A percentile compares a stretch with the other conserved stretches of the same genome.
These are phyloP conservation scores for Suillus sp. DNA, from an alignment of 768 basidiomycete species.

Conservation along the genomic window DNA sequence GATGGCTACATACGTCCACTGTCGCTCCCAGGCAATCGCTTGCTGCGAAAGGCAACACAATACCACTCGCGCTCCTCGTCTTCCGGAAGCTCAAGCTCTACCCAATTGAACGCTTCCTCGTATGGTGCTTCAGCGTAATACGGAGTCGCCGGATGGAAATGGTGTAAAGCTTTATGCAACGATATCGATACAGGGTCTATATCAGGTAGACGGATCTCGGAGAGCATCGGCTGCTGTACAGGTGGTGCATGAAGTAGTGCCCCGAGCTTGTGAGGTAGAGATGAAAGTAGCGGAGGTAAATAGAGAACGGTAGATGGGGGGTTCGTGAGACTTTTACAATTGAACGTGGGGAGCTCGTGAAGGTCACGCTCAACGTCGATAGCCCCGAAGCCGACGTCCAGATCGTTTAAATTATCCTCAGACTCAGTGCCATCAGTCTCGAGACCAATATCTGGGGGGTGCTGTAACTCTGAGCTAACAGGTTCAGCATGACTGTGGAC, in stretches of 20 bases:
- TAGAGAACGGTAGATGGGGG: conserved; percentile 63
- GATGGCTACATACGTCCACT: conserved; percentile 51
- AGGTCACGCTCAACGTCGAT: conserved; percentile 42
- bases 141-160: conserved; percentile 60
- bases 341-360: conserved; percentile 58
- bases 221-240: conserved; percentile 51
- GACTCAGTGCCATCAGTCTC: conserved; percentile 2
- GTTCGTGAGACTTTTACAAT: conserved; percentile 36
- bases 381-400: neutral
- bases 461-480: neutral
- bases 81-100: conserved; percentile 61
- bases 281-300: conserved; percentile 83
- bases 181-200: conserved; percentile 86
- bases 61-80: conserved; percentile 89
- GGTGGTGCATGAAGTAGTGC: conserved; percentile 22
- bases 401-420: too few relatives aligned
- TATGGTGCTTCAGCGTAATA: conserved; percentile 71
- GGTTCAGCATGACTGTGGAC: neutral
- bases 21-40: conserved; percentile 71
- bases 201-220: conserved; percentile 76
- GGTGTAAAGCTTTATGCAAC: conserved; percentile 82
- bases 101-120: conserved; percentile 87
- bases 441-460: conserved; percentile 1
- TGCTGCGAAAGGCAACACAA: conserved; percentile 86
- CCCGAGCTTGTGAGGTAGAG: conserved; percentile 53